phyloP scores from a whole-genome alignment of 768 basidiomycete genomes.

The Hygrophoropsis aurantiaca region DNA sequence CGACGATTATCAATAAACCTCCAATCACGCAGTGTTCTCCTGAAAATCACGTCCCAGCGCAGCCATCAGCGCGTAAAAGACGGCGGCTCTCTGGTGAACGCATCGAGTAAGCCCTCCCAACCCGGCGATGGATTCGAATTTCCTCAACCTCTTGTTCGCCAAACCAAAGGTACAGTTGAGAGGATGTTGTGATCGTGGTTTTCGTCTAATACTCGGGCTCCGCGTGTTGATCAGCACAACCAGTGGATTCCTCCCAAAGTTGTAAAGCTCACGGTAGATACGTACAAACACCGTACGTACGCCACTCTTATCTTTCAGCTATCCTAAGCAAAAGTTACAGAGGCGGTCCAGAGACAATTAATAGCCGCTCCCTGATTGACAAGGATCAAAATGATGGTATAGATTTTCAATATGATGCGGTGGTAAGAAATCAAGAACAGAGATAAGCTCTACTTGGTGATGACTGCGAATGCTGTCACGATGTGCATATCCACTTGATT shows the following conservation, averaged over 20 bases:
- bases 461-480: slow-evolving; percentile 82
- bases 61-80: too few species aligned
- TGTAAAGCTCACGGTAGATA: slow-evolving; percentile 63
- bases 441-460: slow-evolving; percentile 67
- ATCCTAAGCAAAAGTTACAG: slow-evolving; percentile 14
- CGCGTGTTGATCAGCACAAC: background rate
- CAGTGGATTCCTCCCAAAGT: too few species aligned
- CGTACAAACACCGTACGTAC: slow-evolving; percentile 39
- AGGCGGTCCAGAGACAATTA: slow-evolving; percentile 47
- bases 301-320: background rate
- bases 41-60: too few species aligned
- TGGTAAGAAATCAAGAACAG: slow-evolving; percentile 65
- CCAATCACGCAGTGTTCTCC: too few species aligned
- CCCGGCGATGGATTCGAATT: too few species aligned
- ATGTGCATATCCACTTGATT: slow-evolving; percentile 43
- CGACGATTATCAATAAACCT: too few species aligned
- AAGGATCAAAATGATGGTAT: slow-evolving; percentile 63
- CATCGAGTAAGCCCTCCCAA: too few species aligned
- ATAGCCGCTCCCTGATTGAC: slow-evolving; percentile 65
- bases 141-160: too few species aligned
- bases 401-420: slow-evolving; percentile 71
- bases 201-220: too few species aligned
- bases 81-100: too few species aligned
- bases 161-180: too few species aligned
- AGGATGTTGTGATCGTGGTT: too few species aligned